A percentile compares a stretch with the other conserved stretches of the same genome.
These are phyloP conservation scores for Nemania diffusa DNA, from an alignment of 2,329 filamentous ascomycete genomes.

Conservation along the genomic window DNA sequence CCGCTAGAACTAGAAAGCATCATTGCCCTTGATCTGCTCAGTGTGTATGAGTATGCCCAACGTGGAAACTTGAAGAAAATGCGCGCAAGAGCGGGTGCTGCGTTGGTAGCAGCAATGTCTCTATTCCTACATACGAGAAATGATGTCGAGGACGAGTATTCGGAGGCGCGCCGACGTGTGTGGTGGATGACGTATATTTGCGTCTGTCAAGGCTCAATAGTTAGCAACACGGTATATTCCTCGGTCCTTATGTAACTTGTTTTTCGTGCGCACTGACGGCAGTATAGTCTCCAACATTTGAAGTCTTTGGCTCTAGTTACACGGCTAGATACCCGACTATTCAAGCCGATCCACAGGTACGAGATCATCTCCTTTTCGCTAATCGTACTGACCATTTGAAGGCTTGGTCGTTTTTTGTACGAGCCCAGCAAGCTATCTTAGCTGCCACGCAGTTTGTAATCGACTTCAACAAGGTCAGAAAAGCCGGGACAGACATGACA, in stretches of 20 bases:
- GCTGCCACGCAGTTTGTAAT: constrained; percentile 60
- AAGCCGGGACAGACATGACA: constrained; percentile 52
- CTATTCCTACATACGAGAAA: constrained; percentile 55
- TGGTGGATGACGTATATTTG: constrained; percentile 68
- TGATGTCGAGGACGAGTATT: constrained; percentile 53
- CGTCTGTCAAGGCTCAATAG: constrained; percentile 61
- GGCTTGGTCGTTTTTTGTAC: constrained; percentile 58
- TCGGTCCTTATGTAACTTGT: neutral
- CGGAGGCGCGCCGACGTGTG: constrained; percentile 58
- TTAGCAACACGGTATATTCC: constrained; percentile 59
- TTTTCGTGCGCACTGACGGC: constrained; percentile 10
- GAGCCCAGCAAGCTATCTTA: constrained; percentile 60
- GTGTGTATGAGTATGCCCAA: constrained; percentile 64
- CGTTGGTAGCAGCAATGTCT: constrained; percentile 58
- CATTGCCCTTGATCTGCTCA: constrained; percentile 59
- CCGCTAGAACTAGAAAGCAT: constrained; percentile 60
- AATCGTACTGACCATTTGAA: constrained; percentile 40
- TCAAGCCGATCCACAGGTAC: constrained; percentile 55
- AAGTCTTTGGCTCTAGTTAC: constrained; percentile 56
- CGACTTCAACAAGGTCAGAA: constrained; percentile 57
- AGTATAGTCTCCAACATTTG: constrained; percentile 55
- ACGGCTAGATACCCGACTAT: constrained; percentile 57
- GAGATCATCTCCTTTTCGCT: constrained; percentile 19
- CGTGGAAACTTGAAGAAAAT: constrained; percentile 64
- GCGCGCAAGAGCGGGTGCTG: constrained; percentile 59